A percentile compares a stretch with the other conserved stretches of the same genome.
These are phyloP conservation scores for Corinectria fuckeliana DNA, from an alignment of 2,329 filamentous ascomycete genomes.

Conservation along the genomic window DNA sequence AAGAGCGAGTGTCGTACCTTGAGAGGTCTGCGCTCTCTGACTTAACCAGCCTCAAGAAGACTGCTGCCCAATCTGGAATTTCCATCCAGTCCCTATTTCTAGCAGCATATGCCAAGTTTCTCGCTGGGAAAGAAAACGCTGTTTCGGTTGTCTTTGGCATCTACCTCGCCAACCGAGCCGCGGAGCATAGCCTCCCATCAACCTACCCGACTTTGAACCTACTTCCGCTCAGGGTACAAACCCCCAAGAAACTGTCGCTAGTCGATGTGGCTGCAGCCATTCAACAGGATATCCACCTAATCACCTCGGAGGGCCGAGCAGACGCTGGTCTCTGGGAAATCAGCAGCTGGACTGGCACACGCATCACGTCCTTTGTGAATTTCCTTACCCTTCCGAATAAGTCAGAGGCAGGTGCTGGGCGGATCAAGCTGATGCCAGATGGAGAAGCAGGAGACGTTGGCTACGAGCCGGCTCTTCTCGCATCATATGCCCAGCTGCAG, in stretches of 20 bases:
- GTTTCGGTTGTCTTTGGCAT: conserved; percentile 71
- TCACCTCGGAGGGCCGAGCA: conserved; percentile 60
- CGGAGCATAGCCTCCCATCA: conserved; percentile 53
- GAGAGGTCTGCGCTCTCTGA: conserved; percentile 53
- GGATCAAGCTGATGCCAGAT: conserved; percentile 15
- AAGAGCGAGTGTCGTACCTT: conserved; percentile 45
- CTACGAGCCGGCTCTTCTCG: neutral
- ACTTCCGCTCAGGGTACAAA: conserved; percentile 69
- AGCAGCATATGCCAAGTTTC: conserved; percentile 67
- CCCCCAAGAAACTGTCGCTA: conserved; percentile 44
- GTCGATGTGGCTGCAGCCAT: conserved; percentile 63
- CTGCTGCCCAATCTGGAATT: conserved; percentile 60
- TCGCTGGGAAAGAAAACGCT: conserved; percentile 43
- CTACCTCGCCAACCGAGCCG: conserved; percentile 80
- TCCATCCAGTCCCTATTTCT: conserved; percentile 79
- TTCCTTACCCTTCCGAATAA: conserved; percentile 66
- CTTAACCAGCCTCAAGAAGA: conserved; percentile 38
- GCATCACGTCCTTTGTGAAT: conserved; percentile 79
- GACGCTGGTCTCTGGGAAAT: conserved; percentile 74
- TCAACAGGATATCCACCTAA: conserved; percentile 70
- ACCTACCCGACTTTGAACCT: conserved; percentile 79
- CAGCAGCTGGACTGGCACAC: conserved; percentile 74
- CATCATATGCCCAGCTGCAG: conserved; percentile 20
- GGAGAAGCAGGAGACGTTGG: neutral
- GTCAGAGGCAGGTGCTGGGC: neutral